Conservation (phyloP, 352 stramenopile species). For the Phytophthora brassicae region DNA sequence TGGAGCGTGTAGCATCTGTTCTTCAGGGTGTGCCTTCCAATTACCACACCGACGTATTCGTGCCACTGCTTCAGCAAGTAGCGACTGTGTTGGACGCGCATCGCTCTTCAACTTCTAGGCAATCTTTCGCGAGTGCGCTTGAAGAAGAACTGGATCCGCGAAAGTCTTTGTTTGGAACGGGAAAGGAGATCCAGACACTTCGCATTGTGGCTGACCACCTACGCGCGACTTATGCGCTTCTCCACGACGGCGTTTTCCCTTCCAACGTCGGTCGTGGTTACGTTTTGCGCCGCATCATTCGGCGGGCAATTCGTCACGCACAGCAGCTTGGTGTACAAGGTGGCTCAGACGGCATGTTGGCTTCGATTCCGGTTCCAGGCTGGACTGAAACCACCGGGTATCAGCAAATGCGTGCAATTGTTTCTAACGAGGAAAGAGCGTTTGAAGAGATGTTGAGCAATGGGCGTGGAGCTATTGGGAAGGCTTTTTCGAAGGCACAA, state of each 20-base stretch:
- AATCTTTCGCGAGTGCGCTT: conserved; percentile 44
- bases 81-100: conserved; percentile 48
- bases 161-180: conserved; percentile 46
- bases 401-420: conserved; percentile 63
- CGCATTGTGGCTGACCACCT: conserved; percentile 96
- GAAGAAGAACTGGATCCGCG: conserved; percentile 48
- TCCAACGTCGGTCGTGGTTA: conserved; percentile 96
- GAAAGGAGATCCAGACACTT: conserved; percentile 59
- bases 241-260: conserved; percentile 94
- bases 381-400: conserved; percentile 40
- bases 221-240: conserved; percentile 92
- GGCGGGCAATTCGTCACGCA: conserved; percentile 81
- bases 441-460: conserved; percentile 76
- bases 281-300: conserved; percentile 93
- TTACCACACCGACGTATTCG: conserved; percentile 97
- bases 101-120: conserved; percentile 4
- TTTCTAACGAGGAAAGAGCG: conserved; percentile 70
- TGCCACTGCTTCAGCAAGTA: conserved; percentile 78
- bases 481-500: conserved; percentile 40
- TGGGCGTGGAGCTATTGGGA: conserved; percentile 62
- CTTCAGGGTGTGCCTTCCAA: conserved; percentile 94
- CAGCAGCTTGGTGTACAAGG: conserved; percentile 58
- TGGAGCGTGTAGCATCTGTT: conserved; percentile 95
- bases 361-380: conserved; percentile 50
- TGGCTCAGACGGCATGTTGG: conserved; percentile 38